Evolutionary conservation across 2,329 filamentous ascomycete species (phyloP).

Genomic region (Penicillium thymicola): DNA sequence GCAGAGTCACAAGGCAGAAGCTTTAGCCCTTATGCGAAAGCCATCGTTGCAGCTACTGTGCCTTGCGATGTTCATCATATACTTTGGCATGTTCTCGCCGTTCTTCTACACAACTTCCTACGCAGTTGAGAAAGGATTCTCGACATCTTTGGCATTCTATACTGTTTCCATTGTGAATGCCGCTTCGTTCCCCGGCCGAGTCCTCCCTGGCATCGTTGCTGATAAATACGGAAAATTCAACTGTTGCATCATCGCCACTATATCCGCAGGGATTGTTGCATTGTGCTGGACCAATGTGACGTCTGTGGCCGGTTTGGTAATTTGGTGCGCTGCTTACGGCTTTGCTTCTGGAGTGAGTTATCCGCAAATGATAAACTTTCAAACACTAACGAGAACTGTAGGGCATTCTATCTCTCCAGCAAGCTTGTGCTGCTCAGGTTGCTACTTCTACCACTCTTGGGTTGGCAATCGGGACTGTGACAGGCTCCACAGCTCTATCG

Average conservation of each 20-base stretch:
- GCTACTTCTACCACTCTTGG: conserved; percentile 40
- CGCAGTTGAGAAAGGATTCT: conserved; percentile 27
- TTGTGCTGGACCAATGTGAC: conserved; percentile 47
- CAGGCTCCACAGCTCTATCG: conserved; percentile 44
- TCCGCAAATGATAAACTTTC: not conserved
- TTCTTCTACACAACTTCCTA: conserved; percentile 40
- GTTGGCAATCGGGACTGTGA: conserved; percentile 43
- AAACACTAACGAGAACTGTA: conserved; percentile 13
- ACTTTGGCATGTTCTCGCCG: conserved; percentile 41
- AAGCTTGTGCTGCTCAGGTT: conserved; percentile 46
- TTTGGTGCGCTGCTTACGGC: conserved; percentile 47
- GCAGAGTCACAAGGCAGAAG: conserved; percentile 5
- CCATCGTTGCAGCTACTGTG: conserved; percentile 26
- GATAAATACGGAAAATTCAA: conserved; percentile 37
- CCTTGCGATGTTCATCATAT: conserved; percentile 35
- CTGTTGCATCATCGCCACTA: conserved; percentile 28
- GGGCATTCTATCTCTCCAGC: conserved; percentile 48
- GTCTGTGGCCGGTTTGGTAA: conserved; percentile 43
- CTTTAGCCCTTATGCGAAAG: conserved; percentile 15
- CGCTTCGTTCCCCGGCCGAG: conserved; percentile 37
- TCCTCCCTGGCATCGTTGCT: conserved; percentile 37
- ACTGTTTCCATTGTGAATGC: conserved; percentile 40
- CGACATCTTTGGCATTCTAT: conserved; percentile 35
- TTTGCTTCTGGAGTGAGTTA: conserved; percentile 45
- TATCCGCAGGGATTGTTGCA: conserved; percentile 39